Evolutionary conservation across 1,284 basidiomycete genomes (phyloP).

Genomic region (Heterobasidion occidentale): DNA sequence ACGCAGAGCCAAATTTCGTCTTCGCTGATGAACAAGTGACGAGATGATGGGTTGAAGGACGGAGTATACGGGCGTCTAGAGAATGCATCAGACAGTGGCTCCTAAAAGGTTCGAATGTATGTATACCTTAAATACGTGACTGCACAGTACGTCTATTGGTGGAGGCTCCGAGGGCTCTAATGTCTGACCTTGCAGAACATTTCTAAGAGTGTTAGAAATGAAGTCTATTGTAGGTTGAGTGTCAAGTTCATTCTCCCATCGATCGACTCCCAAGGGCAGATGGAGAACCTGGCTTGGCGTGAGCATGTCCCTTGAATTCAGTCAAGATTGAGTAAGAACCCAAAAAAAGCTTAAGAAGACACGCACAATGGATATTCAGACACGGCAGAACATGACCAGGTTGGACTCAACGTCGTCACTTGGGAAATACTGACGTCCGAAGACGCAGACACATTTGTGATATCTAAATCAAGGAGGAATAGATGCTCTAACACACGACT

Average conservation of each 20-base stretch:
- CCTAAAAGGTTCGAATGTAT: neutral
- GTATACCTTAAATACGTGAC: constrained; percentile 40
- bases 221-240: constrained; percentile 39
- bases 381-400: constrained; percentile 46
- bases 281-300: constrained; percentile 42
- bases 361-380: constrained; percentile 34
- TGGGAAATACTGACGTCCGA: constrained; percentile 44
- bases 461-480: constrained; percentile 51
- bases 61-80: constrained; percentile 16
- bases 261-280: constrained; percentile 34
- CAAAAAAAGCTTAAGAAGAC: neutral
- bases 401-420: constrained; percentile 53
- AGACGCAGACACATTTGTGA: constrained; percentile 41
- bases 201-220: constrained; percentile 40
- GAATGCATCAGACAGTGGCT: neutral
- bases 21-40: constrained; percentile 42
- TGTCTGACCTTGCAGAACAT: constrained; percentile 43
- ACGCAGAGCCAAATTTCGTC: constrained; percentile 33
- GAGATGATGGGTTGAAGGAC: constrained; percentile 25
- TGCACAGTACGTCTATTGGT: constrained; percentile 42
- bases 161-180: constrained; percentile 42
- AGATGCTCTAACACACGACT: constrained; percentile 37
- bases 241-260: constrained; percentile 29
- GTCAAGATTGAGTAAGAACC: neutral
- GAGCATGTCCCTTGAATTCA: constrained; percentile 31